phyloP scores from a whole-genome alignment of 352 stramenopile species.

The Blastocystis sp. region DNA sequence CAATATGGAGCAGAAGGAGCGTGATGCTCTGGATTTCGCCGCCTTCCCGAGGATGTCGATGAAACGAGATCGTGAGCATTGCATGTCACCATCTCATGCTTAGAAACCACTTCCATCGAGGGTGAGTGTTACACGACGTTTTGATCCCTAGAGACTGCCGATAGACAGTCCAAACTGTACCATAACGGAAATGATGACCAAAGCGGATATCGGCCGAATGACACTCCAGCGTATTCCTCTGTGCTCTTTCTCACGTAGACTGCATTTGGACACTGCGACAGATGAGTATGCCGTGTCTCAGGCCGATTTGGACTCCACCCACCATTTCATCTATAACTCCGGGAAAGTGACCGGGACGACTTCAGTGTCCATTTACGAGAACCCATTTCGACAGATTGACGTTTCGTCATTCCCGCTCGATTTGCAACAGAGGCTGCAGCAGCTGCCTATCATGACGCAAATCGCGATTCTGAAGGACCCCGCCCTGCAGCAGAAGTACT shows the following conservation, averaged over 20 bases:
- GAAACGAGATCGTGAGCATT: too few species aligned
- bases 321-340: background rate
- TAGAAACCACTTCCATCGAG: too few species aligned
- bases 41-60: too few species aligned
- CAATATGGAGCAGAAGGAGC: too few species aligned
- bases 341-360: background rate
- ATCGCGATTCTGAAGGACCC: slow-evolving; percentile 51
- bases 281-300: background rate
- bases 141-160: too few species aligned
- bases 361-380: background rate
- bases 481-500: background rate
- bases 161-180: too few species aligned
- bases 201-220: too few species aligned
- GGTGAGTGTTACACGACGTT: too few species aligned
- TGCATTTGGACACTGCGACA: background rate
- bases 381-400: slow-evolving; percentile 43
- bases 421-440: background rate
- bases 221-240: too few species aligned
- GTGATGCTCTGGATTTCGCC: too few species aligned
- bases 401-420: slow-evolving; percentile 3
- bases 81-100: too few species aligned
- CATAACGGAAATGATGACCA: too few species aligned
- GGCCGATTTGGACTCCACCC: background rate
- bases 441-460: slow-evolving; percentile 49
- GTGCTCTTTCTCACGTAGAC: background rate